Evolutionary conservation across 441 rosid species (phyloP), one percentile per base, ranked within the genome.

Genomic region (Populus hybrid): DNA sequence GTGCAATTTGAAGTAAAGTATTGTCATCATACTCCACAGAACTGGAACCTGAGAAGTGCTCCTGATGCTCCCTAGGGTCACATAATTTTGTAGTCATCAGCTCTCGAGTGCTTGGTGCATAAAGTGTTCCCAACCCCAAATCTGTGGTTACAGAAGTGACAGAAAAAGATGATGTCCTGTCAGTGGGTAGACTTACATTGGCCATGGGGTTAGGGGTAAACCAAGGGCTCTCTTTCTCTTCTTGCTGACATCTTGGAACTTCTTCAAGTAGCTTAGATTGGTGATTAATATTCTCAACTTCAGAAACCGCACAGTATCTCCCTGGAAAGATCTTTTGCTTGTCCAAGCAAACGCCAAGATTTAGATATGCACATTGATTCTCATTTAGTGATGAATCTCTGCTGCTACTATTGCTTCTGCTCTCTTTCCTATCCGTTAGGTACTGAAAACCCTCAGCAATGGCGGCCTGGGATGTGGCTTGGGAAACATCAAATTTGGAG

Each of bases 71-170:
- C 79, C 42, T 67, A 34, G 72, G 80, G 69, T 80, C 79, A 36
- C 73, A 69, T 0, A 80, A 81, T 21, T 82, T 70, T 1, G 80
- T 69, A 75, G 80, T 72, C 77, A 73, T 77, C 34, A 85, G 75
- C 73, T 85, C 89, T 75, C 70, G 82, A 75, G 73, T 84, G 70
- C 73, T 85, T 11, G 90, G 84, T 40, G 90, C 75, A 32, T 82
- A 88, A 36, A 82, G 74, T 26, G 89, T 85, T 80, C 93, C 91
- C 80, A 90, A 76, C n/a, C 92, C 91, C 74, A 91, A 78, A 85
- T 88, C 91, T n/a, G 94, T 91, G 6, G 91, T 87, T 40, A 87
- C 85, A 69, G 89, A 82, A 79, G 88, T 77, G 71, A 75, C 66
- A 72, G 86, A 85, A 18, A 79, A 81, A 82, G 82, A 81, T 6